phyloP scores from a whole-genome alignment of 1,139 yeast genomes.

The Saccharomyces hybrid region DNA sequence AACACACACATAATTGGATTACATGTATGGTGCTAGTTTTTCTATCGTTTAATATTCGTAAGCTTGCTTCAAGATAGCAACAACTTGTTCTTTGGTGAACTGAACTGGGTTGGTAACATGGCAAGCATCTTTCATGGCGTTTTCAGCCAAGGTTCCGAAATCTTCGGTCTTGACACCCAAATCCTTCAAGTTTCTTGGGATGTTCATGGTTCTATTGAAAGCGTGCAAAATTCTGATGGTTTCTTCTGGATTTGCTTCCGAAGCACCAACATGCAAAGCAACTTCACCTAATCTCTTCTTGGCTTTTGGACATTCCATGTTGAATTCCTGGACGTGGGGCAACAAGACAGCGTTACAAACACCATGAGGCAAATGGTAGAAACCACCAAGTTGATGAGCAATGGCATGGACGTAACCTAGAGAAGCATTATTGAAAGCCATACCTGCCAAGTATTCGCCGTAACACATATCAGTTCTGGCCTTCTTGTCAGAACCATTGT shows the following conservation, averaged over 20 bases:
- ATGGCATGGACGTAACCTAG: slow-evolving; percentile 19
- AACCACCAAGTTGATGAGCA: slow-evolving; percentile 21
- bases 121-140: slow-evolving; percentile 20
- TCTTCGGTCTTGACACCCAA: slow-evolving; percentile 17
- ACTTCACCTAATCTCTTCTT: slow-evolving; percentile 13
- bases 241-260: slow-evolving; percentile 10
- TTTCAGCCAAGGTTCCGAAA: slow-evolving; percentile 14
- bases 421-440: slow-evolving; percentile 22
- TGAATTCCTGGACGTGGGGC: slow-evolving; percentile 18
- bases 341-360: slow-evolving; percentile 19
- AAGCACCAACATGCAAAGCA: slow-evolving; percentile 14
- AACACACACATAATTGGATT: not conserved
- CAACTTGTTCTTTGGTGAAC: slow-evolving; percentile 17
- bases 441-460: slow-evolving; percentile 19
- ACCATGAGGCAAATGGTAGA: slow-evolving; percentile 20
- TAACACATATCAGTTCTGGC: slow-evolving; percentile 20
- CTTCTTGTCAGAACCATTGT: slow-evolving; percentile 13
- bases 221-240: slow-evolving; percentile 11
- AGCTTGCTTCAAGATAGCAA: slow-evolving; percentile 15
- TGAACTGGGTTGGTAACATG: slow-evolving; percentile 17
- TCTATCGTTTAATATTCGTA: slow-evolving; percentile 10
- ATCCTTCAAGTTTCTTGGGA: slow-evolving; percentile 17
- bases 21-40: not conserved
- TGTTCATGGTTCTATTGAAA: slow-evolving; percentile 10
- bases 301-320: slow-evolving; percentile 8